Evolutionary conservation across 805 yeast species (phyloP).

Genomic region (Metschnikowia corniflorae): DNA sequence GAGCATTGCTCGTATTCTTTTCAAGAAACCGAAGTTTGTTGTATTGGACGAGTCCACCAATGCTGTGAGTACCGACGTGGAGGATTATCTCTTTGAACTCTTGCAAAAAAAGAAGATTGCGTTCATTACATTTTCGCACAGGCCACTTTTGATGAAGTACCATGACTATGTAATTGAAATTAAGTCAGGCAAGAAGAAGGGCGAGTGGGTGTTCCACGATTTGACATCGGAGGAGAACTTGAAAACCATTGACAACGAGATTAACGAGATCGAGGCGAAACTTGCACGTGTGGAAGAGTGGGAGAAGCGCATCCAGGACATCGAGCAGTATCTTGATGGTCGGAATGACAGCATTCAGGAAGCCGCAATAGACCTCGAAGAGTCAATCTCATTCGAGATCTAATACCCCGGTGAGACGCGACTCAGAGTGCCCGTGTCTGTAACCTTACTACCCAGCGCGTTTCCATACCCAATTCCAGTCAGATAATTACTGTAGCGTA

Average conservation of each 20-base stretch:
- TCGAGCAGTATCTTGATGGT: slow-evolving; percentile 52
- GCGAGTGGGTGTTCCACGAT: slow-evolving; percentile 46
- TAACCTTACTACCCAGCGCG: slow-evolving; percentile 6
- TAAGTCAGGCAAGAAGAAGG: slow-evolving; percentile 46
- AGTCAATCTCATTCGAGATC: slow-evolving; percentile 12
- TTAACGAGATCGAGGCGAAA: slow-evolving; percentile 59
- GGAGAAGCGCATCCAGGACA: slow-evolving; percentile 56
- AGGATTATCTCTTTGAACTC: slow-evolving; percentile 77
- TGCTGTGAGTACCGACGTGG: slow-evolving; percentile 87
- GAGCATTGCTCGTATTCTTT: slow-evolving; percentile 80
- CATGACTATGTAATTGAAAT: slow-evolving; percentile 76
- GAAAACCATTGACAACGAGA: slow-evolving; percentile 70
- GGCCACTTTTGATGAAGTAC: slow-evolving; percentile 79
- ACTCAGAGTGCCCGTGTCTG: slow-evolving; percentile 10
- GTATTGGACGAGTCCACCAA: slow-evolving; percentile 92
- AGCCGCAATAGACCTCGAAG: slow-evolving; percentile 5
- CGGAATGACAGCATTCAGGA: slow-evolving; percentile 17
- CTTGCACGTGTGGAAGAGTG: slow-evolving; percentile 56
- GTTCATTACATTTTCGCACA: slow-evolving; percentile 75
- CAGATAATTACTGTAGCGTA: no score
- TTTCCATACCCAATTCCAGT: no score
- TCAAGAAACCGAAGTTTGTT: slow-evolving; percentile 76
- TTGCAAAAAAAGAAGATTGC: slow-evolving; percentile 69
- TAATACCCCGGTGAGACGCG: slow-evolving; percentile 3
- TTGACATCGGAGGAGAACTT: slow-evolving; percentile 64